Evolutionary conservation across 148 eudicot species (phyloP), one percentile per base, ranked within the genome.

Genomic region (Polygonum maritimum): DNA sequence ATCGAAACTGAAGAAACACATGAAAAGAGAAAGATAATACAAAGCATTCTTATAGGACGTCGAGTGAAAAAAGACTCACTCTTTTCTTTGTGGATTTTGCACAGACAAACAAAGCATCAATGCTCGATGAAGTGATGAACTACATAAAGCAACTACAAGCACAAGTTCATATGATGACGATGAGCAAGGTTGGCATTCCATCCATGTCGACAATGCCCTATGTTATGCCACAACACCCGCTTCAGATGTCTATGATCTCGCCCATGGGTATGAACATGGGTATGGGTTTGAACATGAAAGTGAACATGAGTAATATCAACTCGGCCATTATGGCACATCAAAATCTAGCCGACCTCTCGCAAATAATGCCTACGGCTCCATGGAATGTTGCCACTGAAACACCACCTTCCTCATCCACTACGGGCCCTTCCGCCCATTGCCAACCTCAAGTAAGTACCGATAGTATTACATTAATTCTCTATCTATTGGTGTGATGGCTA

Each of bases 101-200:
- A 69, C 83, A 94, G 98, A 87, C 90, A 0, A 94, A 94, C 77
- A 94, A 94, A 79, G 94, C 98, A 10, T 94, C 98, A 33, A 94
- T 94, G 94, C 85, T 94, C 5, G 96, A 89, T 80, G 98, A 91
- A 81, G 98, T 87, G 70, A 94, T 94, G 14, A 97, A 91, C 33
- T 85, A 94, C 76, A 48, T 94, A 62, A 94, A 89, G 57, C 88
- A 87, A 75, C 88, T 94, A 0, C 94, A 91, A 86, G 87, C 90
- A 5, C 98, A 91, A 85, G 76, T 91, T 51, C 81, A 82, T 1
- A 84, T 91, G 90, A 84, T 91, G 81, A 87, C 31, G 69, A 62
- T 26, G 36, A 31, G 81, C 38, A 82, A 88, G 57, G 83, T 91
- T 90, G 84, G 81, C 79, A 79, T 86, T 76, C 80, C 89, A 44